Evolutionary conservation across 1,284 basidiomycete genomes (phyloP), one percentile per base, ranked within the genome.

Genomic region (Mycosarcoma maydis): DNA sequence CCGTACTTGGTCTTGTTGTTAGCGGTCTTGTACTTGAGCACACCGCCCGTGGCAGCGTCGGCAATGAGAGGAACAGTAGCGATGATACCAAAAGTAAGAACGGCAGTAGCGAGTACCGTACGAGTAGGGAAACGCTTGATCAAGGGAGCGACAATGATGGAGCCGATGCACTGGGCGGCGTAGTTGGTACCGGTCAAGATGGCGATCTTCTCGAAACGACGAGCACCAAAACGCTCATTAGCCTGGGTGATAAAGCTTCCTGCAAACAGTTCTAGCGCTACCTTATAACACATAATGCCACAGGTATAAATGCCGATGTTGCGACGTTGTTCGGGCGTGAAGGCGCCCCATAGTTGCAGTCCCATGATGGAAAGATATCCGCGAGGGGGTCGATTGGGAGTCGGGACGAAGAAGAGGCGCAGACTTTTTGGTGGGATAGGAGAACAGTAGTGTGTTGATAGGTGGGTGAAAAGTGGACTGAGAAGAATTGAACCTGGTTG

Each of bases 101-200:
- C 75, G 36, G 82, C 82, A 20, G 24, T 49, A 8, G 80, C 61
- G 14, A 83, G 77, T 30, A 83, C 82, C 24, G 77, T 67, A 22
- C 82, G 65, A 16, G 82, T 83, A 7, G 80, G 80, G 66, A 77
- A 78, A 27, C 72, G 72, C 65, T 81, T 81, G 72, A 83, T 75
- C 32, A 83, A 71, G n/a, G 80, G 80, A 22, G 80, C 75, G 30
- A 80, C 70, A 14, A 77, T 61, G 48, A 81, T 80, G 17, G 76
- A 72, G 38, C 79, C 78, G 19, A 80, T 49, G 34, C 74, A 78
- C 47, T 80, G 78, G 26, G 77, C 77, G 19, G 78, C 78, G 40
- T 77, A 76, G 61, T 81, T 81, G 45, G 77, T 55, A 38, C 76
- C 79, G 41, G 76, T 76, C 22, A 78, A 58, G 30, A 75, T 69